Evolutionary conservation across 1,284 basidiomycete species (phyloP).

Genomic region (Wallemia hederae): DNA sequence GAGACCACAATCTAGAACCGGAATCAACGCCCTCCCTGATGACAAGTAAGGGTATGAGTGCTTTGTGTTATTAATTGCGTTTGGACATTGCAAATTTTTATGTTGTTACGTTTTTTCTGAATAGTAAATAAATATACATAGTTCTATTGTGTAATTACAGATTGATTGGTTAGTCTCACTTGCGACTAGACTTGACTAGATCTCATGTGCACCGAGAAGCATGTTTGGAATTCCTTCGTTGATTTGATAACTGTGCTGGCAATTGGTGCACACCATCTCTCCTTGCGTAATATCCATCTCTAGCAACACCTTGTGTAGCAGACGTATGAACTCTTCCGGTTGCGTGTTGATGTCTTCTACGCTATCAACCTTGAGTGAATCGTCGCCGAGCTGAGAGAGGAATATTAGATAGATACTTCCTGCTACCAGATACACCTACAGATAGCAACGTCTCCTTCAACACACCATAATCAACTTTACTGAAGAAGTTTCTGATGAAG

Average conservation of each 20-base stretch:
- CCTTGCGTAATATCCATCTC: neutral
- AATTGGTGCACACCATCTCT: neutral
- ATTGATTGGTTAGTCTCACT: too few relatives aligned
- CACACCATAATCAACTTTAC: neutral
- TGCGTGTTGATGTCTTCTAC: neutral
- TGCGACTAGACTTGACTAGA: too few relatives aligned
- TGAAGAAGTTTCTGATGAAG: neutral
- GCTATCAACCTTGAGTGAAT: neutral
- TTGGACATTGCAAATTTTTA: too few relatives aligned
- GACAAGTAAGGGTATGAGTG: neutral
- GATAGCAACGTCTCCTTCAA: neutral
- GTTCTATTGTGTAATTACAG: too few relatives aligned
- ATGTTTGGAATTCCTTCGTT: neutral
- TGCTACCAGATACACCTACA: neutral
- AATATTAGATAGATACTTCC: neutral
- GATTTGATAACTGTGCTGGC: neutral
- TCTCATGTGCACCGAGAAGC: neutral
- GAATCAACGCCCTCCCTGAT: neutral
- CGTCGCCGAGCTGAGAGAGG: neutral
- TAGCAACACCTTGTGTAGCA: neutral
- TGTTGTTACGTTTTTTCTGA: too few relatives aligned
- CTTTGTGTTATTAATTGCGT: neutral
- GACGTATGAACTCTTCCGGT: neutral
- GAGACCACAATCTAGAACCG: neutral
- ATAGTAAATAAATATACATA: neutral